Percentiles rank a stretch among this genome's conserved stretches.
phyloP scores from a whole-genome alignment of 768 basidiomycete species.

The Amylocystis lapponica region DNA sequence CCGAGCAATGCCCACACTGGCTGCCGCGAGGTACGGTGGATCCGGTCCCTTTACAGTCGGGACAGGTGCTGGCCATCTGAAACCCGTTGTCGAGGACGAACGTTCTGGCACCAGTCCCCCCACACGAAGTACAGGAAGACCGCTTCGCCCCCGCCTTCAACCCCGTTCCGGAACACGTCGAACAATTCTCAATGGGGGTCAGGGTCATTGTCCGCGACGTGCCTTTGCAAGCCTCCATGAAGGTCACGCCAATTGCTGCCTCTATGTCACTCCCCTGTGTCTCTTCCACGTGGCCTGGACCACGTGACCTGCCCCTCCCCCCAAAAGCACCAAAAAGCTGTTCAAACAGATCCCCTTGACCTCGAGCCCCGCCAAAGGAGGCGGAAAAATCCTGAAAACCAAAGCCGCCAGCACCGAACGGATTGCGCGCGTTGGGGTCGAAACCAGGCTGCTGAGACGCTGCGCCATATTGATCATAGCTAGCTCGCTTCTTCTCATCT shows the following conservation, averaged over 20 bases:
- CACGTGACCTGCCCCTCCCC: conserved; percentile 26
- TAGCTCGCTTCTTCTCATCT: conserved; percentile 88
- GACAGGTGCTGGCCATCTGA: conserved; percentile 93
- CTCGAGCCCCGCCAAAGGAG: conserved; percentile 41
- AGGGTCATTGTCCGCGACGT: conserved; percentile 67
- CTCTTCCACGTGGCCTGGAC: conserved; percentile 36
- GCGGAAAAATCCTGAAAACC: conserved; percentile 63
- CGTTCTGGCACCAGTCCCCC: conserved; percentile 82
- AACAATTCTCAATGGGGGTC: conserved; percentile 78
- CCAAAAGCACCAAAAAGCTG: conserved; percentile 69
- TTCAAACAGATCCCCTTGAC: conserved; percentile 48
- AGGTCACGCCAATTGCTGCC: conserved; percentile 64
- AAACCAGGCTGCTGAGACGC: conserved; percentile 93
- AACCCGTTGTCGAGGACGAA: conserved; percentile 92
- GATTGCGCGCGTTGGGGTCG: conserved; percentile 55
- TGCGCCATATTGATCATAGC: conserved; percentile 88
- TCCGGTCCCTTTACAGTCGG: conserved; percentile 75
- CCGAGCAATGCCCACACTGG: conserved; percentile 76
- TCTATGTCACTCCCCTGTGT: conserved; percentile 80
- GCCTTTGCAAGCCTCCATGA: conserved; percentile 96
- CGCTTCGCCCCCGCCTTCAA: conserved; percentile 83
- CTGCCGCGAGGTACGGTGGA: conserved; percentile 70
- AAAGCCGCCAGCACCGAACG: conserved; percentile 41
- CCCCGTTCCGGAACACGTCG: conserved; percentile 79
- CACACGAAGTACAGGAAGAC: conserved; percentile 71